phyloP scores from a whole-genome alignment of 2,329 filamentous ascomycete genomes.

The Microdochium paspali region DNA sequence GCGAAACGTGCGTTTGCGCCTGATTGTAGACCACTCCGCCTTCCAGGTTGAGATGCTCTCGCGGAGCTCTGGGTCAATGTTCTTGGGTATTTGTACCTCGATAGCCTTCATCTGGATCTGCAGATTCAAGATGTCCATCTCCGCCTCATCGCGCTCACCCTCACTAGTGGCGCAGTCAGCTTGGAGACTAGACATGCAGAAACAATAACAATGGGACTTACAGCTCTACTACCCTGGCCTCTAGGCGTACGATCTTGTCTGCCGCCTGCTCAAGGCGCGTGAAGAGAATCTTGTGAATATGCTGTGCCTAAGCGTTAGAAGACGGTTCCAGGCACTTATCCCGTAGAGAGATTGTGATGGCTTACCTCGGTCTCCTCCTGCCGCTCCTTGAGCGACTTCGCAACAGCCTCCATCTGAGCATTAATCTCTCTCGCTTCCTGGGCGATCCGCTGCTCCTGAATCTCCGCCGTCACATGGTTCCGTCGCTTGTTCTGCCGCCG shows the following conservation, averaged over 20 bases:
- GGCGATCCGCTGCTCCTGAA: conserved; percentile 21
- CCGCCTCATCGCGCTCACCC: conserved; percentile 43
- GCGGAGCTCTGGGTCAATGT: conserved; percentile 45
- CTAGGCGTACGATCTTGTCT: conserved; percentile 49
- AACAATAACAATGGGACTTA: conserved; percentile 15
- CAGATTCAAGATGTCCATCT: conserved; percentile 51
- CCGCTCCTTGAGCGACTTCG: conserved; percentile 40
- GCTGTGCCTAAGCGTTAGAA: conserved; percentile 27
- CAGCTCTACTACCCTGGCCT: conserved; percentile 49
- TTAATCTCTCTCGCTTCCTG: conserved; percentile 35
- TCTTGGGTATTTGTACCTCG: conserved; percentile 43
- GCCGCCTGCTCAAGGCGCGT: conserved; percentile 47
- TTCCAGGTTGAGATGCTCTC: conserved; percentile 54
- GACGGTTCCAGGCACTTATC: conserved; percentile 1
- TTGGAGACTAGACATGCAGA: neutral
- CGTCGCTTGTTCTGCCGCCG: neutral
- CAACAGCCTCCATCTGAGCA: conserved; percentile 36
- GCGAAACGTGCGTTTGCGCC: conserved; percentile 27
- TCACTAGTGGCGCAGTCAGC: conserved; percentile 28
- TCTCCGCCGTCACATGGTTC: conserved; percentile 6
- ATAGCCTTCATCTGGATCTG: conserved; percentile 54
- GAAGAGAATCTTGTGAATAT: conserved; percentile 53
- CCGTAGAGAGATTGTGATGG: too few relatives aligned
- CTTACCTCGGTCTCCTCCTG: conserved; percentile 51
- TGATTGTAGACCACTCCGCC: conserved; percentile 45